Conservation (phyloP, 2,329 filamentous ascomycete genomes). For the Calonectria pauciramosa region DNA sequence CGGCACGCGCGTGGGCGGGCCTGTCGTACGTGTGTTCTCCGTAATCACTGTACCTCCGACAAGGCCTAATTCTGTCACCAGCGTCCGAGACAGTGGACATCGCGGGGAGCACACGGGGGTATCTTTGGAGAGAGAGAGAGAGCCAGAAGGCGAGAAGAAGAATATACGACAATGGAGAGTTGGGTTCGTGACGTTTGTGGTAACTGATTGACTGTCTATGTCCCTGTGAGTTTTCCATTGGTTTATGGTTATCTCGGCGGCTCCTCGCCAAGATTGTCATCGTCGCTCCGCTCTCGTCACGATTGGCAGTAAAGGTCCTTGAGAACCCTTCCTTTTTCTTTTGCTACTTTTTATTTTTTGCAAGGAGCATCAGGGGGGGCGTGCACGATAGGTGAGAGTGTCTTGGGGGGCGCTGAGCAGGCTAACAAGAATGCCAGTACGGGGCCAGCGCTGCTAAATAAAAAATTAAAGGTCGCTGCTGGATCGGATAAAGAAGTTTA, state of each 20-base stretch:
- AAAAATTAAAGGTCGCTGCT: neutral
- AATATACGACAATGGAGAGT: neutral
- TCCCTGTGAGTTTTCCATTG: neutral
- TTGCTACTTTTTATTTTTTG: neutral
- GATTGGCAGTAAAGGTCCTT: neutral
- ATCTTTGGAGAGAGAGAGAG: neutral
- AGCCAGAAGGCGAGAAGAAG: neutral
- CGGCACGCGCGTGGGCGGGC: slow-evolving; percentile 8
- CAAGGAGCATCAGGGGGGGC: slow-evolving; percentile 9
- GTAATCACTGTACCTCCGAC: slow-evolving; percentile 26
- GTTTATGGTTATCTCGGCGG: neutral
- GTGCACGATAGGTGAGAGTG: neutral
- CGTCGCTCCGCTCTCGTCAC: neutral
- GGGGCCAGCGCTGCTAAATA: slow-evolving; percentile 8
- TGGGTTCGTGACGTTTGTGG: neutral
- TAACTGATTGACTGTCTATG: neutral
- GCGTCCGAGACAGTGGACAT: slow-evolving; percentile 13
- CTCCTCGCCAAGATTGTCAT: neutral
- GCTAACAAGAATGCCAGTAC: neutral
- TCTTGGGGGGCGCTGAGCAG: neutral
- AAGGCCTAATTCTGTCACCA: slow-evolving; percentile 20
- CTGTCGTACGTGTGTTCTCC: slow-evolving; percentile 19
- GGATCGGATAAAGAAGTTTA: slow-evolving; percentile 10
- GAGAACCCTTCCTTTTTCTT: slow-evolving; percentile 6
- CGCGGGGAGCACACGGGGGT: slow-evolving; percentile 4